These are phyloP conservation scores for Mycena leptocephala DNA, from an alignment of 768 basidiomycete genomes.

Conservation along the genomic window DNA sequence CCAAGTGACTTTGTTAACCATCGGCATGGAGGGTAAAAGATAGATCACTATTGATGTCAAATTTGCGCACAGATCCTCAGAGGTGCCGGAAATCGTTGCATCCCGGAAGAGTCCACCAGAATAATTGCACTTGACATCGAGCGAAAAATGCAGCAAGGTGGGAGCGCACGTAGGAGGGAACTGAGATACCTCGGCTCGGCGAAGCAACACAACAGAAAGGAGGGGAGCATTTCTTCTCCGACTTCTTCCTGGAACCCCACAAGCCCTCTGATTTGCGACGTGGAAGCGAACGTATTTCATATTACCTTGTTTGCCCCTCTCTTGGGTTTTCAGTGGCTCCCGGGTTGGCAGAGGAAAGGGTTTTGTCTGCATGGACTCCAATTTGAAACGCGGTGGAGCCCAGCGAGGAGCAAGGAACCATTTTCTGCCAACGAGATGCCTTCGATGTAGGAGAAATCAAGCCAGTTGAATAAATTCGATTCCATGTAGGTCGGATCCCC, in stretches of 20 bases:
- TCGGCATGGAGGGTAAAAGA: too few relatives aligned
- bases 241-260: background rate
- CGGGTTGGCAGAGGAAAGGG: background rate
- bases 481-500: too few relatives aligned
- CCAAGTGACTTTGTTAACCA: background rate
- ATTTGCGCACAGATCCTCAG: too few relatives aligned
- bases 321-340: background rate
- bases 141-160: background rate
- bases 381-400: too few relatives aligned
- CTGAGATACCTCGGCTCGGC: background rate
- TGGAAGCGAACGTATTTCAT: background rate
- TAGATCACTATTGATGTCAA: too few relatives aligned
- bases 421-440: too few relatives aligned
- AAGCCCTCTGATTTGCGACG: background rate
- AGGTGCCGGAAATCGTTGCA: too few relatives aligned
- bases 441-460: too few relatives aligned
- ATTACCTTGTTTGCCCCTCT: background rate
- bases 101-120: background rate
- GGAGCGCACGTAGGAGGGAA: background rate
- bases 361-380: background rate
- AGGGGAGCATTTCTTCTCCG: background rate
- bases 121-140: background rate
- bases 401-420: too few relatives aligned
- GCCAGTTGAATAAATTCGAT: too few relatives aligned
- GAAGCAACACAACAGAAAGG: background rate